phyloP scores from a whole-genome alignment of 768 basidiomycete species.

The Collybia nuda region DNA sequence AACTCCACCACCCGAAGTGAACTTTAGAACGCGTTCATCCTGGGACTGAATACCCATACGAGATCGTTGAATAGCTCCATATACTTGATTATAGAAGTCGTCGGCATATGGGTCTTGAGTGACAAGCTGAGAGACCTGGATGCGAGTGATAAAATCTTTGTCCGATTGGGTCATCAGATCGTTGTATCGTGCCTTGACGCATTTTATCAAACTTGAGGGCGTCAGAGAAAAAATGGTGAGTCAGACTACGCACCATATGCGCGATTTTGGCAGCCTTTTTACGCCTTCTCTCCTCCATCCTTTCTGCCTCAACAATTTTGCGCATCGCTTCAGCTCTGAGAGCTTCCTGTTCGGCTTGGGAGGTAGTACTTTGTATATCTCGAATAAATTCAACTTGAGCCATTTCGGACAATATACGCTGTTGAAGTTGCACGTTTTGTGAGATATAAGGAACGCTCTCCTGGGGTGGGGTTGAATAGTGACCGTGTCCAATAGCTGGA shows the following conservation, averaged over 20 bases:
- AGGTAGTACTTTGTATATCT: slow-evolving; percentile 57
- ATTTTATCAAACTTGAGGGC: slow-evolving; percentile 5
- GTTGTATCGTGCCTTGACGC: slow-evolving; percentile 78
- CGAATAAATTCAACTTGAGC: slow-evolving; percentile 68
- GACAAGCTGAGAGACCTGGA: slow-evolving; percentile 97
- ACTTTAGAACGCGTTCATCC: slow-evolving; percentile 82
- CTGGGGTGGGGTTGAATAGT: slow-evolving; percentile 40
- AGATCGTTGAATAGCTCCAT: slow-evolving; percentile 80
- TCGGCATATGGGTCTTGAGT: slow-evolving; percentile 97
- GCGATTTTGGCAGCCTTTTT: slow-evolving; percentile 84
- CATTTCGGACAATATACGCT: slow-evolving; percentile 74
- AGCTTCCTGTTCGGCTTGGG: slow-evolving; percentile 64
- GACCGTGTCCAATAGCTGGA: slow-evolving; percentile 32
- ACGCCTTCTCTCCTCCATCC: slow-evolving; percentile 82
- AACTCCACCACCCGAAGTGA: slow-evolving; percentile 80
- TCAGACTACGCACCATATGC: slow-evolving; percentile 61
- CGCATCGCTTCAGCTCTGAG: slow-evolving; percentile 78
- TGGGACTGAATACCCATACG: slow-evolving; percentile 70
- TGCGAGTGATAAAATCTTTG: slow-evolving; percentile 99
- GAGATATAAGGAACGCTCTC: slow-evolving; percentile 56
- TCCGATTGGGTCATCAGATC: slow-evolving; percentile 97
- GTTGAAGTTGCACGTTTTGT: slow-evolving; percentile 71
- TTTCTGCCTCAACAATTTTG: slow-evolving; percentile 89
- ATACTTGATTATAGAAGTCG: slow-evolving; percentile 98
- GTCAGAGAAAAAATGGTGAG: background rate